Evolutionary conservation across 805 yeast genomes (phyloP).

Genomic region (Pichia manshurica): DNA sequence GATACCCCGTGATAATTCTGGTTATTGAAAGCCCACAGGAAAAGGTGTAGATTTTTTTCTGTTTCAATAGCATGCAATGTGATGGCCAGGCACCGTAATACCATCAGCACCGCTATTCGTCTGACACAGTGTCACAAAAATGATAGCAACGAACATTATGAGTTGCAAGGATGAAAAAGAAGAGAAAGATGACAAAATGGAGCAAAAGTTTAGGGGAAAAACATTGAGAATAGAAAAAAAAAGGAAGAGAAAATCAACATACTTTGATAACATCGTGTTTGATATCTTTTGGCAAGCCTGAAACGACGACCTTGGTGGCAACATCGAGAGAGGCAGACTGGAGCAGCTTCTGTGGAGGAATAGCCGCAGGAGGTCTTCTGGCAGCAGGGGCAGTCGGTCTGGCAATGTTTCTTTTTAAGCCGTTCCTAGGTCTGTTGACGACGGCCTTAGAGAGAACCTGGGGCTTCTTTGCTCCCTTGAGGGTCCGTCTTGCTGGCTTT

Average conservation of each 20-base stretch:
- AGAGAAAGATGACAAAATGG: neutral
- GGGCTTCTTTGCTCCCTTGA: conserved; percentile 22
- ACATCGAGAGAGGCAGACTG: conserved; percentile 29
- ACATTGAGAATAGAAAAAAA: neutral
- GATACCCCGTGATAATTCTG: no score
- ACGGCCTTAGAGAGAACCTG: conserved; percentile 24
- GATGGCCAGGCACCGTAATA: no score
- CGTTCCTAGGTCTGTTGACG: conserved; percentile 25
- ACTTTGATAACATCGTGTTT: conserved; percentile 45
- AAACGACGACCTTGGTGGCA: conserved; percentile 77
- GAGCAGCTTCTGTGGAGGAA: conserved; percentile 1
- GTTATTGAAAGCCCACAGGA: no score
- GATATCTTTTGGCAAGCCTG: conserved; percentile 66
- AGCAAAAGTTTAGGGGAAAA: neutral
- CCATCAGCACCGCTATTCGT: no score
- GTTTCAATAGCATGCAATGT: no score
- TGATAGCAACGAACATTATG: no score
- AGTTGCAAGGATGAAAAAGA: no score
- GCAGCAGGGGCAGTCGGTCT: conserved; percentile 25
- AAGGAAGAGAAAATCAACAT: conserved; percentile 11
- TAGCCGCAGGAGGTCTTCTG: conserved; percentile 25
- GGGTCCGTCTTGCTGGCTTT: conserved; percentile 14
- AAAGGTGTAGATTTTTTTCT: no score
- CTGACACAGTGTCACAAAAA: no score
- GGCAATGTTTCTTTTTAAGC: conserved; percentile 9